Evolutionary conservation across 1,139 yeast genomes (phyloP), one percentile per base, ranked within the genome.

Genomic region (Saccharomyces hybrid): DNA sequence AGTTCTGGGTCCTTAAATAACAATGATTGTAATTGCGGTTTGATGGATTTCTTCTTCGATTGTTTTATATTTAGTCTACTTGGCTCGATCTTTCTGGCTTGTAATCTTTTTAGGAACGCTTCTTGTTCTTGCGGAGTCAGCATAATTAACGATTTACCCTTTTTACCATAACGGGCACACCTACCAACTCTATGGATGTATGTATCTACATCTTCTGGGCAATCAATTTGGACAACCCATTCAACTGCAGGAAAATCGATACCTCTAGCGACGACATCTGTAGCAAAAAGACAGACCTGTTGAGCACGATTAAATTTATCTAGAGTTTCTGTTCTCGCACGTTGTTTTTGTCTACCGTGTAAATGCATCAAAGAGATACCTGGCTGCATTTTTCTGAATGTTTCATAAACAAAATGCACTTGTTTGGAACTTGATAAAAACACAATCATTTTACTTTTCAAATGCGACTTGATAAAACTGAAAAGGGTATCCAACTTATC

Each of bases 221-320:
- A 88, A 71, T 93, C 99, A 0, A 90, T 81, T 71, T 93, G 99
- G 11, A 93, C 76, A 23, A 93, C 97, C 99, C 99, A 93, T 66
- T 93, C 97, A 54, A 93, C 89, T 1, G 96, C 86, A 0, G 99
- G 99, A 73, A 95, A 91, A 73, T 93, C 99, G 54, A 93, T 80
- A 13, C 99, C 99, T 70, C 99, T 79, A 0, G 99, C 98, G 29
- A 91, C 98, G 54, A 93, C 88, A 74, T 93, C 99, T 0, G 99
- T 93, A 2, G 98, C 96, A 69, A 93, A 86, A 50, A 93, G 74
- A 73, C 97, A 91, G 13, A 89, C 93, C 58, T 88, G 83, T 62
- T 87, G 90, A 1, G 97, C 88, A 55, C 86, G 83, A 13, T 95
- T 82, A 68, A 91, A 93, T 70, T 90, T 88, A 58, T 80, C 79